Evolutionary conservation across 2,329 filamentous ascomycete genomes (phyloP).

Genomic region (Diaporthe sp.): DNA sequence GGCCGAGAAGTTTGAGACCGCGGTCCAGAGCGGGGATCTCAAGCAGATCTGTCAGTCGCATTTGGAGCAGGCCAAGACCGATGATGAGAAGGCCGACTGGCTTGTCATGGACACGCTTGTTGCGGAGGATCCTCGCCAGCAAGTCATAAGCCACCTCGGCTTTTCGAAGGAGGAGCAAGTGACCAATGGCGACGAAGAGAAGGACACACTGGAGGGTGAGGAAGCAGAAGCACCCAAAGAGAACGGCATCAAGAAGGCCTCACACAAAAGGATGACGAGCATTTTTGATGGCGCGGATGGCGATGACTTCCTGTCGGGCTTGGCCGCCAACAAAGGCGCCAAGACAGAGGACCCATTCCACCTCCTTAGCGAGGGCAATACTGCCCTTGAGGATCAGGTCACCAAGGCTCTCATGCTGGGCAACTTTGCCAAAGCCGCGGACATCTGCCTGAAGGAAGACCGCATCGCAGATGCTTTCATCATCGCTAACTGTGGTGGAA

Average conservation of each 20-base stretch:
- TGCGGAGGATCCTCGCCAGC: slow-evolving; percentile 85
- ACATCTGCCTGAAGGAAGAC: slow-evolving; percentile 89
- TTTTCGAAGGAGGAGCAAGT: slow-evolving; percentile 76
- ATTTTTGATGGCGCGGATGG: slow-evolving; percentile 85
- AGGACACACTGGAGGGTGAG: slow-evolving; percentile 46
- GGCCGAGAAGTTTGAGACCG: slow-evolving; percentile 88
- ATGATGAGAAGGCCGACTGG: slow-evolving; percentile 97
- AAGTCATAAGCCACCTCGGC: slow-evolving; percentile 91
- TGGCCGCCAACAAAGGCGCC: slow-evolving; percentile 89
- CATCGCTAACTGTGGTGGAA: slow-evolving; percentile 96
- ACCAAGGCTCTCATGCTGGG: slow-evolving; percentile 91
- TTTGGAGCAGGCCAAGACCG: slow-evolving; percentile 80
- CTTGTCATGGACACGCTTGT: slow-evolving; percentile 91
- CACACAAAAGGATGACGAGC: slow-evolving; percentile 77
- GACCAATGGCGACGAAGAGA: slow-evolving; percentile 55
- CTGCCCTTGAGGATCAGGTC: slow-evolving; percentile 85
- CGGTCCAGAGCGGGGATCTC: slow-evolving; percentile 83
- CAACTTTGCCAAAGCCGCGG: slow-evolving; percentile 89
- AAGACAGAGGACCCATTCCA: slow-evolving; percentile 97
- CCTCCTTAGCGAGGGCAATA: slow-evolving; percentile 87
- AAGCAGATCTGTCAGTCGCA: slow-evolving; percentile 84
- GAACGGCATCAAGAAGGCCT: slow-evolving; percentile 49
- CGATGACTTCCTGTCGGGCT: slow-evolving; percentile 88
- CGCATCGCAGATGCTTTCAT: slow-evolving; percentile 97
- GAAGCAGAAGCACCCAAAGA: slow-evolving; percentile 38